Base-by-base conservation (phyloP, 371 early-diverging fungal species). In the Chytridiales sp. region DNA sequence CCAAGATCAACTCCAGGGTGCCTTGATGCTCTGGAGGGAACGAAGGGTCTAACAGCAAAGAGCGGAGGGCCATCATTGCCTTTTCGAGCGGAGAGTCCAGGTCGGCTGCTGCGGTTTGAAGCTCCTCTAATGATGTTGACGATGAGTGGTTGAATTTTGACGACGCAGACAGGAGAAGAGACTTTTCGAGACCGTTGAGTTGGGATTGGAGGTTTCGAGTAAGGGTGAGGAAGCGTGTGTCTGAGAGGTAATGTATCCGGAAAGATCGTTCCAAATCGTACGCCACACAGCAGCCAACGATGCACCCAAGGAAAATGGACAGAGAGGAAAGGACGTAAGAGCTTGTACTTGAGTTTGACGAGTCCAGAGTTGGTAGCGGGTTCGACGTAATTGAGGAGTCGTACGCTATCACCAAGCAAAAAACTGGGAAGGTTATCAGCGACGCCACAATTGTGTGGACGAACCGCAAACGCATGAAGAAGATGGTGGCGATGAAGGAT, bases 31-130 rank as follows among this genome's bases (percentile, higher is more conserved):
- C 66, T 4, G 62, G 62, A 13, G 46, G 44, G 29, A 79, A 38
- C 27, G 35, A 39, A 3, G 76, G 67, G 27, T 63, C 59, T 21
- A 72, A 61, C 65, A 79, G 49, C 57, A 81, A 39, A n/a, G 55
- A 35, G 32, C 70, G 64, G 34, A 77, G 36, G 1, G 61, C 63
- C 30, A 68, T 27, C 44, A 77, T 72, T 0, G 79, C 74, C 48
- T 77, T 78, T 48, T 81, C 78, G 38, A 81, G 60, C n/a, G 81
- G 81, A 6, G 76, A 73, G 41, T 78, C 77, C 34, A 82, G 59
- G 59, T 79, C 76, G 8, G 74, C 80, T n/a, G 70, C 63, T 40
- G 64, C 42, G 62, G 51, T n/a, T n/a, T n/a, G 63, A 56, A 3
- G 29, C n/a, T n/a, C n/a, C n/a, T n/a, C n/a, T n/a, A n/a, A n/a